Percentiles rank a stretch among this genome's conserved stretches.
Conservation (phyloP, 2,329 filamentous ascomycete species). For the Daldinia sp. region DNA sequence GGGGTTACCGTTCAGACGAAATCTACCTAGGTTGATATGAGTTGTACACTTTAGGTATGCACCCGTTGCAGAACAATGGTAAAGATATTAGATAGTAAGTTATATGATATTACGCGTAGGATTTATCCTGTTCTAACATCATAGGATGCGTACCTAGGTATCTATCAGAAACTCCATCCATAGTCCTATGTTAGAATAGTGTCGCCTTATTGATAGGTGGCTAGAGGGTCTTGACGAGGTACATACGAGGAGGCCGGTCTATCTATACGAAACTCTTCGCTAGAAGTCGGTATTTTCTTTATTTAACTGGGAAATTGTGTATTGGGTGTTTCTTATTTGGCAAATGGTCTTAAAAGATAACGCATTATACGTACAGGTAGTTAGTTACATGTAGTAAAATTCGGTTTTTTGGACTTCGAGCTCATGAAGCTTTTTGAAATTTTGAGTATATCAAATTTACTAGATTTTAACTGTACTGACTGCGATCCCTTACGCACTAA, state of each 20-base stretch:
- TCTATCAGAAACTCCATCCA: too few relatives aligned
- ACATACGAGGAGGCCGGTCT: background rate
- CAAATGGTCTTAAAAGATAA: background rate
- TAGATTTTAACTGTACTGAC: background rate
- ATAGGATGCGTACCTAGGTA: too few relatives aligned
- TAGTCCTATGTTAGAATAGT: background rate
- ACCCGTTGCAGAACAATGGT: background rate
- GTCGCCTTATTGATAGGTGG: background rate
- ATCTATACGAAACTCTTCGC: background rate
- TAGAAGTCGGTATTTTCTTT: background rate
- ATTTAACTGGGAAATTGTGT: background rate
- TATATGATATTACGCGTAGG: background rate
- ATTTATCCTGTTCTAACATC: background rate
- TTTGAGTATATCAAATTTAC: background rate
- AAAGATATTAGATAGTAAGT: background rate
- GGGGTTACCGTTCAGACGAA: background rate
- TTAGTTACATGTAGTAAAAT: too few relatives aligned
- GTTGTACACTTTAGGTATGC: background rate
- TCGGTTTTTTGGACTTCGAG: too few relatives aligned
- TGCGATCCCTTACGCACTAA: background rate
- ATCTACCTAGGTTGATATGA: background rate
- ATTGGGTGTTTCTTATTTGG: background rate
- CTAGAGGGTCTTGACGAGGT: background rate
- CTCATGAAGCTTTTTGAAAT: background rate
- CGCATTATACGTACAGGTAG: too few relatives aligned